Evolutionary conservation across 495 filamentous ascomycete genomes (phyloP).

Genomic region (Eremomyces bilateralis): DNA sequence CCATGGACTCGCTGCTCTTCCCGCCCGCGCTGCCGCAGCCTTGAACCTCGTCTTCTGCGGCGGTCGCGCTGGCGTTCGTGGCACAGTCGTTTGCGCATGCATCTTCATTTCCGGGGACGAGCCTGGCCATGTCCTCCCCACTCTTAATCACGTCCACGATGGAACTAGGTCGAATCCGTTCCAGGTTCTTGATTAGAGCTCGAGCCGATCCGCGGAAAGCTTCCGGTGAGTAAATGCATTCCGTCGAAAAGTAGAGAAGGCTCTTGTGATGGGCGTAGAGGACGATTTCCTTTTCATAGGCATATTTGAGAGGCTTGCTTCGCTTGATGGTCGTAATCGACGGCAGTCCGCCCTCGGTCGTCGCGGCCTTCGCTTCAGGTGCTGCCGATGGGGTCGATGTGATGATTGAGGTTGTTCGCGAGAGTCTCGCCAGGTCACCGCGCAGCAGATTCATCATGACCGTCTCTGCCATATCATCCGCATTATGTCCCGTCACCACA

Average conservation of each 20-base stretch:
- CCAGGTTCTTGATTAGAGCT: slow-evolving; percentile 80
- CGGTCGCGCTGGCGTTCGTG: slow-evolving; percentile 12
- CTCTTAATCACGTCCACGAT: slow-evolving; percentile 88
- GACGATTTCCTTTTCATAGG: slow-evolving; percentile 97
- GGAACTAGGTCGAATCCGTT: slow-evolving; percentile 76
- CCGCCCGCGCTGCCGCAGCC: slow-evolving; percentile 63
- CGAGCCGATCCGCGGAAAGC: slow-evolving; percentile 90
- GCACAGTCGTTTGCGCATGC: slow-evolving; percentile 13
- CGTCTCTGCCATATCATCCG: slow-evolving; percentile 95
- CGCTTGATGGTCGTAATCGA: slow-evolving; percentile 41
- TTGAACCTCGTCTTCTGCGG: slow-evolving; percentile 34
- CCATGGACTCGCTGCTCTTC: slow-evolving; percentile 65
- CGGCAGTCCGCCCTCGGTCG: too few species aligned
- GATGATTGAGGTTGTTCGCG: slow-evolving; percentile 78
- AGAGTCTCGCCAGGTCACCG: slow-evolving; percentile 71
- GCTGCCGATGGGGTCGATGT: slow-evolving; percentile 38
- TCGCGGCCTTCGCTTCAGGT: slow-evolving; percentile 27
- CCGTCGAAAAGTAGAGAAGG: slow-evolving; percentile 92
- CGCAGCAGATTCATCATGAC: slow-evolving; percentile 91
- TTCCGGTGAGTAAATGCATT: slow-evolving; percentile 96
- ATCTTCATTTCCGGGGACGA: slow-evolving; percentile 43
- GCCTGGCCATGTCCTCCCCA: slow-evolving; percentile 82
- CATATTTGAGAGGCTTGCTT: slow-evolving; percentile 92
- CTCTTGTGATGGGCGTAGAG: slow-evolving; percentile 91
- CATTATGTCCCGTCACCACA: slow-evolving; percentile 95